Percentiles rank a stretch among this genome's conserved stretches.
Conservation (phyloP, 495 filamentous ascomycete species). For the Xanthoparmelia taractica region DNA sequence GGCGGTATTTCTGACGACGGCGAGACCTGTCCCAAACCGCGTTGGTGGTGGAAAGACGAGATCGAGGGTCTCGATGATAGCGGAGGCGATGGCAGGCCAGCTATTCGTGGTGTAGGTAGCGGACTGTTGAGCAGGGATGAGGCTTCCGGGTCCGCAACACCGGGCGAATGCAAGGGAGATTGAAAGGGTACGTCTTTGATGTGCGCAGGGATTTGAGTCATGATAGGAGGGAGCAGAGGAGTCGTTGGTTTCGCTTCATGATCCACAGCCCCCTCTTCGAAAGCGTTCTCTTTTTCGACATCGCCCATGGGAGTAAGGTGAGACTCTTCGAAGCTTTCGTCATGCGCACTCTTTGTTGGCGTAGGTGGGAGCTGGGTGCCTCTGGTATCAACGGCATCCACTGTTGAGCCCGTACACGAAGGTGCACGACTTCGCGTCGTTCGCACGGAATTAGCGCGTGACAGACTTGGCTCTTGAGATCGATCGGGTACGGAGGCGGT, state of each 20-base stretch:
- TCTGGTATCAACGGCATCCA: slow-evolving; percentile 41
- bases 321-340: slow-evolving; percentile 47
- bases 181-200: slow-evolving; percentile 42
- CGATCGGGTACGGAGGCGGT: slow-evolving; percentile 42
- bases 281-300: slow-evolving; percentile 45
- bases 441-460: slow-evolving; percentile 53
- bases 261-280: slow-evolving; percentile 41
- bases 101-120: slow-evolving; percentile 32
- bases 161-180: slow-evolving; percentile 79
- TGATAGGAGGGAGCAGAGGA: slow-evolving; percentile 71
- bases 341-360: slow-evolving; percentile 58
- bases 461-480: slow-evolving; percentile 38
- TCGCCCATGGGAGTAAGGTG: slow-evolving; percentile 46
- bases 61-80: slow-evolving; percentile 72
- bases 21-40: slow-evolving; percentile 39
- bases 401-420: slow-evolving; percentile 54
- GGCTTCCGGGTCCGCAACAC: slow-evolving; percentile 39
- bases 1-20: slow-evolving; percentile 51
- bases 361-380: slow-evolving; percentile 55
- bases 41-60: slow-evolving; percentile 60
- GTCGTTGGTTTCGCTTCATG: slow-evolving; percentile 58
- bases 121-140: slow-evolving; percentile 37
- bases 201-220: slow-evolving; percentile 47
- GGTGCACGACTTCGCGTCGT: slow-evolving; percentile 40
- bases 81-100: slow-evolving; percentile 59